Evolutionary conservation across 805 yeast species (phyloP), one percentile per base, ranked within the genome.

Genomic region (Candida berthetii): DNA sequence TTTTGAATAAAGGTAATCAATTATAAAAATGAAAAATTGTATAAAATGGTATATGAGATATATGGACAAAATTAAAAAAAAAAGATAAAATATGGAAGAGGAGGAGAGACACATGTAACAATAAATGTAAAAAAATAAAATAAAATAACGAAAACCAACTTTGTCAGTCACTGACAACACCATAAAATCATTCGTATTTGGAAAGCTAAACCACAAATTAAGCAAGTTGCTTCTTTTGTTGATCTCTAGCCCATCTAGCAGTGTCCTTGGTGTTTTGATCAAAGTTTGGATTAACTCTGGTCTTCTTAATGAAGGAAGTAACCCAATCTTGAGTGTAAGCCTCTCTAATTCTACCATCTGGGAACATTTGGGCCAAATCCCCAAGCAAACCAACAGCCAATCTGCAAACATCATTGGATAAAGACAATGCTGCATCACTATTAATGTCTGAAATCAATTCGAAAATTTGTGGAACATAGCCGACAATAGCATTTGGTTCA

Each of bases 181-280:
- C 42, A 37, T 24, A 42, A 46, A 45, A 38, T 29, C 37, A 25
- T 28, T 35, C 19, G 22, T 14, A 17, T 35, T 36, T 24, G 19
- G 24, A 39, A 22, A 35, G 22, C 10, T 17, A 24, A 35, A 11
- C 20, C 10, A 13, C 22, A 29, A 29, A 27, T 24, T 11, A 22
- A 42, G 38, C 29, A 16, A 49, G 32, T 43, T 54, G 60, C 37
- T 42, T 45, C 36, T 50, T 55, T 39, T 52, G 58, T 47, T 68
- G 96, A 55, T 85, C 96, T 52, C 93, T 78, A 14, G 99, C 97
- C 98, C 98, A 93, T 65, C 90, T 78, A 8, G 97, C 97, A n/a
- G 96, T 86, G 55, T 85, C 93, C 59, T 78, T 80, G 11, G 97
- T 88, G 42, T 72, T 66, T 52, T 76, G 78, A 29, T 78, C 69